Evolutionary conservation across 441 rosid species (phyloP).

Genomic region (Pelargonium fulgidum): DNA sequence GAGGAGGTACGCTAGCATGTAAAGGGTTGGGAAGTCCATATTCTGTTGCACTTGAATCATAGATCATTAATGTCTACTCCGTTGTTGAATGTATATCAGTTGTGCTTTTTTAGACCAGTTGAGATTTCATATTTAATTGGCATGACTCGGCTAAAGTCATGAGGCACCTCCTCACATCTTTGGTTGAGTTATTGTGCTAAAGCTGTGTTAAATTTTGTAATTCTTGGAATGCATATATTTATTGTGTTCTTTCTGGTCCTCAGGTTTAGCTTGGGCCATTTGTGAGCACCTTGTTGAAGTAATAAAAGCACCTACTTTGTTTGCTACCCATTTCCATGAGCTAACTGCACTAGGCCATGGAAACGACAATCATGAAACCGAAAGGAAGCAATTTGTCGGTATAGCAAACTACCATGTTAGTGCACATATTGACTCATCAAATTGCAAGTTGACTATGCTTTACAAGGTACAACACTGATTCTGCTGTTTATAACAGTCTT

Average conservation of each 20-base stretch:
- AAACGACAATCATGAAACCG: slow-evolving; percentile 33
- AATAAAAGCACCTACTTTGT: slow-evolving; percentile 85
- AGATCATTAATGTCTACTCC: no score
- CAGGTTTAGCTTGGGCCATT: slow-evolving; percentile 99
- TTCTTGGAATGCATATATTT: no score
- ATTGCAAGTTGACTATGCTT: slow-evolving; percentile 90
- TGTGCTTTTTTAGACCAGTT: no score
- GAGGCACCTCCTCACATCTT: background rate
- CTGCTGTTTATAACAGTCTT: background rate
- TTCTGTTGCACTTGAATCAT: no score
- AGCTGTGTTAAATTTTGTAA: no score
- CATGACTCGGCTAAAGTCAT: background rate
- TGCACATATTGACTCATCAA: slow-evolving; percentile 84
- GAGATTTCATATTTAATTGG: no score
- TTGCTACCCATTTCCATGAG: slow-evolving; percentile 98
- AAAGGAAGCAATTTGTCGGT: slow-evolving; percentile 50
- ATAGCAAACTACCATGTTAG: slow-evolving; percentile 95
- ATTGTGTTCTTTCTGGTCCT: slow-evolving; percentile 13
- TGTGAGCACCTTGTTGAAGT: slow-evolving; percentile 90
- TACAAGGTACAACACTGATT: slow-evolving; percentile 59
- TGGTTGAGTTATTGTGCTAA: no score
- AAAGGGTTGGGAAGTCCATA: no score
- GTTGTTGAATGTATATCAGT: no score
- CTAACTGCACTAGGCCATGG: slow-evolving; percentile 81
- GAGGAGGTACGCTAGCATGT: no score